Evolutionary conservation across 202 grass and related monocot species (phyloP).

Genomic region (Schoenoplectus triqueter): DNA sequence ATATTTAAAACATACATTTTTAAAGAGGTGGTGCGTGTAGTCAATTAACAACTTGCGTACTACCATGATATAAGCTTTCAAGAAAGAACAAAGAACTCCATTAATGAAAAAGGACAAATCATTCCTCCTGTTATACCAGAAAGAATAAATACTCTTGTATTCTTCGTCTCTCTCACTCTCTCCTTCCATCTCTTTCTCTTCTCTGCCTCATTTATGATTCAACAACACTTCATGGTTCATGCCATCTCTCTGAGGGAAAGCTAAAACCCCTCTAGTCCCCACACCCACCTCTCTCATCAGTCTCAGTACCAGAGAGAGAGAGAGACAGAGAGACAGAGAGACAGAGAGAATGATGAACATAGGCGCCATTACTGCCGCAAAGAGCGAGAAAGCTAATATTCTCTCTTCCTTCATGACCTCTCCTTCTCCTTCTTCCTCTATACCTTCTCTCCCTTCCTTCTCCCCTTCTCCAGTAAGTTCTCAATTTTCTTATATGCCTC

Average conservation of each 20-base stretch:
- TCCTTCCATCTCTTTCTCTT: slow-evolving; percentile 9
- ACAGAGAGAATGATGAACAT: slow-evolving; percentile 31
- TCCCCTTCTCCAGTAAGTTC: slow-evolving; percentile 35
- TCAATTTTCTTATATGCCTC: background rate
- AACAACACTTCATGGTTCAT: background rate
- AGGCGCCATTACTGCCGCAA: background rate
- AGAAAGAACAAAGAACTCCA: slow-evolving; percentile 33
- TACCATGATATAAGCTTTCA: background rate
- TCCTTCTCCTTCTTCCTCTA: slow-evolving; percentile 27
- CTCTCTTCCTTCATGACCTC: slow-evolving; percentile 28
- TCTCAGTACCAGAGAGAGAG: background rate
- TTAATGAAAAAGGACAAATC: slow-evolving; percentile 33
- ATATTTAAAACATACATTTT: no score
- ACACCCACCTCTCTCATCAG: background rate
- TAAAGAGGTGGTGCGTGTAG: no score
- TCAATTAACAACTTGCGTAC: no score
- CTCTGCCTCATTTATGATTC: no score
- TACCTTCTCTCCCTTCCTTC: slow-evolving; percentile 23
- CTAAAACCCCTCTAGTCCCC: background rate
- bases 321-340: background rate
- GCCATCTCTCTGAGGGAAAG: slow-evolving; percentile 14
- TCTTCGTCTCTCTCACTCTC: slow-evolving; percentile 6
- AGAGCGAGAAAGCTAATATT: slow-evolving; percentile 24
- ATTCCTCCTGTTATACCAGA: slow-evolving; percentile 19
- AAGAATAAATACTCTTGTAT: slow-evolving; percentile 34